Percentiles rank a stretch among this genome's conserved stretches.
Evolutionary conservation across 2,329 filamentous ascomycete species (phyloP).

Genomic region (Pyrenochaeta sp.): DNA sequence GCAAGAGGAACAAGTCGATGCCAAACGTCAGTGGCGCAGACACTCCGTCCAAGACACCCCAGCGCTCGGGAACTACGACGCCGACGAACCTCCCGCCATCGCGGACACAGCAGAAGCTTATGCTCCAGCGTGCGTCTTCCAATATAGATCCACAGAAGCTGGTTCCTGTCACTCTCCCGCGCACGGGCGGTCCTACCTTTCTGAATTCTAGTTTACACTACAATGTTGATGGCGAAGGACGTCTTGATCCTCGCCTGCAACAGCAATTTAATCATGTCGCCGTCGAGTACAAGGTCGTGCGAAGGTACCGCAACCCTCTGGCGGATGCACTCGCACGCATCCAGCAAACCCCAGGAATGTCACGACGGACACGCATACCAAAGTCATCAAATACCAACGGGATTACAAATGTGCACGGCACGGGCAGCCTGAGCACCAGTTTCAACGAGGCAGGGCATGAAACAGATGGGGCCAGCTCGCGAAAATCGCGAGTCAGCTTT

Average conservation of each 20-base stretch:
- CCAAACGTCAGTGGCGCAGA: constrained; percentile 46
- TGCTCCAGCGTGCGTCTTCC: constrained; percentile 76
- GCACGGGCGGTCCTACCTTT: constrained; percentile 45
- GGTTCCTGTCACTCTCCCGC: constrained; percentile 50
- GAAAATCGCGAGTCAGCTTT: constrained; percentile 42
- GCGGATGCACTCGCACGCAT: constrained; percentile 68
- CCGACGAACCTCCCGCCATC: constrained; percentile 59
- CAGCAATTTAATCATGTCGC: constrained; percentile 74
- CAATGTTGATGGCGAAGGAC: constrained; percentile 44
- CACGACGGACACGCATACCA: constrained; percentile 35
- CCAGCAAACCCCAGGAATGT: constrained; percentile 59
- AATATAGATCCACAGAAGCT: constrained; percentile 70
- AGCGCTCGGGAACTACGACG: constrained; percentile 50
- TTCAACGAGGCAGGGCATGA: constrained; percentile 37
- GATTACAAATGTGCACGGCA: constrained; percentile 30
- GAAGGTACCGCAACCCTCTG: constrained; percentile 75
- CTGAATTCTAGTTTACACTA: constrained; percentile 48
- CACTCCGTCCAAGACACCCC: constrained; percentile 36
- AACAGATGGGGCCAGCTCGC: constrained; percentile 33
- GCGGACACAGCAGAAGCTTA: constrained; percentile 78
- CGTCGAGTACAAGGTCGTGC: constrained; percentile 77
- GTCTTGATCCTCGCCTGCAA: constrained; percentile 69
- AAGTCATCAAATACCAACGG: constrained; percentile 35
- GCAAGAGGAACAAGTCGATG: constrained; percentile 50
- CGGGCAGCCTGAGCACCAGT: constrained; percentile 42